A percentile compares a stretch with the other conserved stretches of the same genome.
Evolutionary conservation across 108 stramenopile genomes (phyloP).

Genomic region (Aurantiochytrium sp.): DNA sequence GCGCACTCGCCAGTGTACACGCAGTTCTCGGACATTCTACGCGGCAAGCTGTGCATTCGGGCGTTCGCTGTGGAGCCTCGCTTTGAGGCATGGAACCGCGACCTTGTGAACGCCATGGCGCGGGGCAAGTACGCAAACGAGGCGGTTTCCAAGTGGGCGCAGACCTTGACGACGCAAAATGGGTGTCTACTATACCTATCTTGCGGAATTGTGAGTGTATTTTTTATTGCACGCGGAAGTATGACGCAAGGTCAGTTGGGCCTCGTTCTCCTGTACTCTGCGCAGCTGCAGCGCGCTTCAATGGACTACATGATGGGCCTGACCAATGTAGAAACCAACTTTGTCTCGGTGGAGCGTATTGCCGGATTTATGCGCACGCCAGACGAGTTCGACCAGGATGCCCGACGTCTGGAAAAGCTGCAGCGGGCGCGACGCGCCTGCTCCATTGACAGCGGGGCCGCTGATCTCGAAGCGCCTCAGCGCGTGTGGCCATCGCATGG

Average conservation of each 20-base stretch:
- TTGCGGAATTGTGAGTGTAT: slow-evolving; percentile 56
- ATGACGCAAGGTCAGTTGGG: slow-evolving; percentile 62
- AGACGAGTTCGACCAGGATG: neutral
- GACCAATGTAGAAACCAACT: slow-evolving; percentile 65
- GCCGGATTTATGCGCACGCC: neutral
- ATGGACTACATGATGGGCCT: neutral
- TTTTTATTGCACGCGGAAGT: slow-evolving; percentile 59
- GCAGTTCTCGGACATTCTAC: neutral
- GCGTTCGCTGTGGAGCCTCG: neutral
- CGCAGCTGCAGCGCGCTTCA: neutral
- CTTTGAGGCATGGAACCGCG: neutral
- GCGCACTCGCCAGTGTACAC: neutral
- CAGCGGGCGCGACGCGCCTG: neutral
- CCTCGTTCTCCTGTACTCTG: slow-evolving; percentile 48
- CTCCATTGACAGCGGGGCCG: neutral
- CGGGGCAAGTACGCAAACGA: neutral
- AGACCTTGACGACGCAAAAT: slow-evolving; percentile 13
- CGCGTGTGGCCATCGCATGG: slow-evolving; percentile 67
- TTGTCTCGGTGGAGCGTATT: slow-evolving; percentile 72
- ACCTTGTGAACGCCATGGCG: neutral
- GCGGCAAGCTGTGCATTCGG: neutral
- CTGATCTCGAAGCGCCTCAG: neutral
- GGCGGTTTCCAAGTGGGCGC: neutral
- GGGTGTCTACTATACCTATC: neutral
- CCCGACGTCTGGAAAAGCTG: neutral